These are phyloP conservation scores for Apiotrichum mycotoxinovorans DNA, from an alignment of 1,284 basidiomycete species.

Conservation along the genomic window DNA sequence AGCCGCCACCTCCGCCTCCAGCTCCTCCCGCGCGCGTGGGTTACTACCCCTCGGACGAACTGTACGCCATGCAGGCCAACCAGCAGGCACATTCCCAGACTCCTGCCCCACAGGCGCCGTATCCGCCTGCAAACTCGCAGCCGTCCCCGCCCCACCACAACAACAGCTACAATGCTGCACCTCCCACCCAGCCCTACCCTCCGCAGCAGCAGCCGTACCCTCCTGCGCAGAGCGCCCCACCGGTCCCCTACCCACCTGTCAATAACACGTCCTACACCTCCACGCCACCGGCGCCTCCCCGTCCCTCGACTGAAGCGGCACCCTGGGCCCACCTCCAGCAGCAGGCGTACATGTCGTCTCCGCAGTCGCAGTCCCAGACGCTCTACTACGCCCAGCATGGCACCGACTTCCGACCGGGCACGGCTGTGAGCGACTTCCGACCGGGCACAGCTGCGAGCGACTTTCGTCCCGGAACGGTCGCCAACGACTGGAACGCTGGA, in stretches of 20 bases:
- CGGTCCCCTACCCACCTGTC: background rate
- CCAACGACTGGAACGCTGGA: background rate
- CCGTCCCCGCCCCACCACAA: conserved; percentile 1
- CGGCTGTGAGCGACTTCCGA: conserved; percentile 10
- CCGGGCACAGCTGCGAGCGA: conserved; percentile 6
- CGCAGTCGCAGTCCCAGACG: conserved; percentile 8
- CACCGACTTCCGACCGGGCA: conserved; percentile 6
- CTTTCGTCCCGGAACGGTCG: conserved; percentile 7
- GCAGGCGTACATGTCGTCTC: conserved; percentile 4
- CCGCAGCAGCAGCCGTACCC: background rate
- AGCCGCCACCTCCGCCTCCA: conserved; percentile 1
- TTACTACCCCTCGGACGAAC: conserved; percentile 47
- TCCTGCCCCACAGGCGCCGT: background rate
- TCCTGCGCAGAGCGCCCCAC: conserved; percentile 3
- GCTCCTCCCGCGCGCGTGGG: conserved; percentile 25
- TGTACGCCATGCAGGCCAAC: conserved; percentile 29
- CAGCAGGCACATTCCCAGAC: conserved; percentile 11
- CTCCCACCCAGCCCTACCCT: background rate
- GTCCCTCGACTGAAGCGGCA: background rate
- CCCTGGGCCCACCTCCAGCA: conserved; percentile 5
- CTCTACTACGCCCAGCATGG: conserved; percentile 10
- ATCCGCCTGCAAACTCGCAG: background rate
- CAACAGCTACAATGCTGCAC: background rate
- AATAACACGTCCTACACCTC: background rate
- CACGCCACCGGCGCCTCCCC: background rate